phyloP scores from a whole-genome alignment of 805 yeast species.

The Candida andamanensis region DNA sequence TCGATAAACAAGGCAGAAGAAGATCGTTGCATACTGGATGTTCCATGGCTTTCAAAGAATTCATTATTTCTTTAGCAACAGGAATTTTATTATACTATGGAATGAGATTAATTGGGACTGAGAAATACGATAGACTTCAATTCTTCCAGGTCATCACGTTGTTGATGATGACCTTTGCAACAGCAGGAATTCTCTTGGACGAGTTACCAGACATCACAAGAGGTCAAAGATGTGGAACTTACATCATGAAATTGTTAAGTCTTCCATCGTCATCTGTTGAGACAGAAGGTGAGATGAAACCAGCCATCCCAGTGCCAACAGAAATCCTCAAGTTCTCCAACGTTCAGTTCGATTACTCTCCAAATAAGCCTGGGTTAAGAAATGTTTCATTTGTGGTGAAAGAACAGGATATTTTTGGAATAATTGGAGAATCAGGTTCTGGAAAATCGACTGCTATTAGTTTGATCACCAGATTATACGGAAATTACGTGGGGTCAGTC shows the following conservation, averaged over 20 bases:
- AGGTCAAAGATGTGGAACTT: constrained; percentile 69
- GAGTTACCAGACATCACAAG: constrained; percentile 76
- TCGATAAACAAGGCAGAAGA: constrained; percentile 37
- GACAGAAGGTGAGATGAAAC: constrained; percentile 27
- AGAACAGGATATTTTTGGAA: constrained; percentile 51
- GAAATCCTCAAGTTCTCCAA: constrained; percentile 36
- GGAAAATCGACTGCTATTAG: constrained; percentile 81
- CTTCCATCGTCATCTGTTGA: constrained; percentile 32
- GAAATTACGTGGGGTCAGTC: constrained; percentile 34
- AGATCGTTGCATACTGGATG: constrained; percentile 63
- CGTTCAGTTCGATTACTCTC: constrained; percentile 48
- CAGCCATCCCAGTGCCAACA: constrained; percentile 10
- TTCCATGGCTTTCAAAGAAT: constrained; percentile 55
- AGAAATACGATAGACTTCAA: constrained; percentile 50
- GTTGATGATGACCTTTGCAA: constrained; percentile 65
- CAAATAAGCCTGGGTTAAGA: constrained; percentile 26
- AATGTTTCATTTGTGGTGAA: constrained; percentile 39
- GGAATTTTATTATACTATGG: constrained; percentile 79
- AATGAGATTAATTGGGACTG: constrained; percentile 56
- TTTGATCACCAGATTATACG: constrained; percentile 52
- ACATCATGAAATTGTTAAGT: constrained; percentile 37
- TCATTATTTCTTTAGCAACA: constrained; percentile 57
- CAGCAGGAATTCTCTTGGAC: constrained; percentile 52
- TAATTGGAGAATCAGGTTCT: constrained; percentile 84
- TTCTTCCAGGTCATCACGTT: constrained; percentile 68